Evolutionary conservation across 352 stramenopile species (phyloP), one percentile per base, ranked within the genome.

Genomic region (Globisporangium canariense): DNA sequence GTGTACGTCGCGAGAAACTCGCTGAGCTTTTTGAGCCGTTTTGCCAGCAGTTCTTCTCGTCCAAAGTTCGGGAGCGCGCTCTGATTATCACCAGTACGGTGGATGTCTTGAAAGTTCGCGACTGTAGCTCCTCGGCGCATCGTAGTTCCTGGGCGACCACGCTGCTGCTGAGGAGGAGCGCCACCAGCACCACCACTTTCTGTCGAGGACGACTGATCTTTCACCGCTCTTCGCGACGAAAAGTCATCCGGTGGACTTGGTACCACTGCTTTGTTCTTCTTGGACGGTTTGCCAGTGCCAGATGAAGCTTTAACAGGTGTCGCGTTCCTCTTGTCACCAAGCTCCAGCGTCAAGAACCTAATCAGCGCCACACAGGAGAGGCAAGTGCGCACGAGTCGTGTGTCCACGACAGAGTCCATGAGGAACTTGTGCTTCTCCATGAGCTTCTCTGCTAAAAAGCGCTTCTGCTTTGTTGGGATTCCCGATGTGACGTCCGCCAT

Each of bases 331-430:
- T 47, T 64, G 11, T 36, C 32, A 36, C 28, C 46, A 40, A 89
- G 84, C 50, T 79, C 74, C 9, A 69, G 61, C 28, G 86, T 56
- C 14, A 92, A 59, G 47, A 92, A 88, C 10, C 78, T 76, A 38
- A 90, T 76, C n/a, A 92, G 67, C 0, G 79, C 71, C 2, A 89
- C 73, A 7, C 82, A 83, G 10, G 79, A 84, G 40, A 86, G 76
- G 18, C 74, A 72, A 38, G 79, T 75, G 13, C 79, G 70, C n/a
- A 82, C 70, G 7, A 92, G 73, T 0, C 83, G 76, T 18, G 84
- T 67, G 51, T 92, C 81, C 4, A 88, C 70, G 28, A 90, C 79
- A 0, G 83, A 79, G 30, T 90, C 81, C 63, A 88, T 82, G n/a
- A 92, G 62, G 45, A 92, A 92, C 41, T 75, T 64, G 63, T 86